A percentile compares a stretch with the other conserved stretches of the same genome.
These are phyloP conservation scores for Mucor piriformis DNA, from an alignment of 371 early-diverging fungal genomes.

Conservation along the genomic window DNA sequence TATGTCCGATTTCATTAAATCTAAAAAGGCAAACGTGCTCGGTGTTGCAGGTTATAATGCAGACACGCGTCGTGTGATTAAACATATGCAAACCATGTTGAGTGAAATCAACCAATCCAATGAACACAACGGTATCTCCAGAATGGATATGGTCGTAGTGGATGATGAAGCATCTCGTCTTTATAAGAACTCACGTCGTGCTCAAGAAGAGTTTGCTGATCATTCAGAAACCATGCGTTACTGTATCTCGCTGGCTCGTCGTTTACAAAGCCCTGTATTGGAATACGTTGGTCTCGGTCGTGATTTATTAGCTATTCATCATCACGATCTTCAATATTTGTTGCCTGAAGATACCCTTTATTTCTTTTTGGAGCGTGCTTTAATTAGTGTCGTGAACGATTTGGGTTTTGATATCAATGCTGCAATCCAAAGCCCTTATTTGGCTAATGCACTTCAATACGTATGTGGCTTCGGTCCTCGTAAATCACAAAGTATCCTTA, in stretches of 20 bases:
- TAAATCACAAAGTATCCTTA: slow-evolving; percentile 79
- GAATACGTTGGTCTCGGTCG: slow-evolving; percentile 85
- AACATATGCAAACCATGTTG: slow-evolving; percentile 64
- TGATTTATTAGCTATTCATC: slow-evolving; percentile 67
- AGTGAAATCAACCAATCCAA: slow-evolving; percentile 53
- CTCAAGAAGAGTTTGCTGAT: slow-evolving; percentile 72
- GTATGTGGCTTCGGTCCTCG: slow-evolving; percentile 95
- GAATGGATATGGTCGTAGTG: slow-evolving; percentile 57
- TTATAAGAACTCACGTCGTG: slow-evolving; percentile 77
- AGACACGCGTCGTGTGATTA: slow-evolving; percentile 71
- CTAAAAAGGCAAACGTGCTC: slow-evolving; percentile 76
- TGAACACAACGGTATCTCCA: slow-evolving; percentile 24
- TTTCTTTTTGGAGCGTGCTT: slow-evolving; percentile 78
- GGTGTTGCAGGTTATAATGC: slow-evolving; percentile 84
- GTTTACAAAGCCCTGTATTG: slow-evolving; percentile 82
- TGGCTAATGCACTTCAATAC: slow-evolving; percentile 78
- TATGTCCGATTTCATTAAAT: slow-evolving; percentile 63
- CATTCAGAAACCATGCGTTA: slow-evolving; percentile 78
- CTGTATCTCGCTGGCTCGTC: slow-evolving; percentile 86
- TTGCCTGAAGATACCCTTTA: slow-evolving; percentile 71
- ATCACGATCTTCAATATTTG: slow-evolving; percentile 80
- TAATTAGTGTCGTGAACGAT: slow-evolving; percentile 85
- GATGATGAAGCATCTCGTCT: slow-evolving; percentile 90
- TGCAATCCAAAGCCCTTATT: slow-evolving; percentile 69
- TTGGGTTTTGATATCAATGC: slow-evolving; percentile 92